A percentile compares a stretch with the other conserved stretches of the same genome.
Conservation (phyloP, 768 basidiomycete species). For the Trichaptum fuscoviolaceum region DNA sequence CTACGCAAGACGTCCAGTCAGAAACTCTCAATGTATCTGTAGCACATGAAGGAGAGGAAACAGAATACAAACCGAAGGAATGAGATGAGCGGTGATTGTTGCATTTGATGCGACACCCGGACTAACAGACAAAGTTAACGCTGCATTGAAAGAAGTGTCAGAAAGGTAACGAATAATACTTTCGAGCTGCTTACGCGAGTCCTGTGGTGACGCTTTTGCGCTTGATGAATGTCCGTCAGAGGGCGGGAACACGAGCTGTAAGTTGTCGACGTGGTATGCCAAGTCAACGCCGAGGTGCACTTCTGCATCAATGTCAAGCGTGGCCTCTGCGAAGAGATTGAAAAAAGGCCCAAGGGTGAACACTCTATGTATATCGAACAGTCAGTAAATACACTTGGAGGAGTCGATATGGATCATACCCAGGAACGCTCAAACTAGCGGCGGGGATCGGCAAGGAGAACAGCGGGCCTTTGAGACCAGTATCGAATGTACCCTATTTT, state of each 20-base stretch:
- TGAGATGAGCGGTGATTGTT: slow-evolving; percentile 41
- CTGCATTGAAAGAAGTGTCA: slow-evolving; percentile 17
- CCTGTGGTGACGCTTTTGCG: slow-evolving; percentile 28
- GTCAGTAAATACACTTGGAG: slow-evolving; percentile 32
- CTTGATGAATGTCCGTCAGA: slow-evolving; percentile 16
- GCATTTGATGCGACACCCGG: slow-evolving; percentile 37
- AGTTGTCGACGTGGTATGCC: slow-evolving; percentile 37
- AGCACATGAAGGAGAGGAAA: background rate
- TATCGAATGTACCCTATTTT: slow-evolving; percentile 33
- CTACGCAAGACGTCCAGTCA: slow-evolving; percentile 1
- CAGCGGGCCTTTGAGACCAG: slow-evolving; percentile 34
- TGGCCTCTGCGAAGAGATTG: slow-evolving; percentile 18
- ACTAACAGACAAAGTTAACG: slow-evolving; percentile 35
- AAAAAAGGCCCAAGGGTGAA: slow-evolving; percentile 37
- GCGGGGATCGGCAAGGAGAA: slow-evolving; percentile 39
- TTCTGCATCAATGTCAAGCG: slow-evolving; percentile 30
- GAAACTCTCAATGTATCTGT: slow-evolving; percentile 5
- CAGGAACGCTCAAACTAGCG: slow-evolving; percentile 38
- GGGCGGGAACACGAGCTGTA: slow-evolving; percentile 41
- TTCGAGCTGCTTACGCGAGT: slow-evolving; percentile 31
- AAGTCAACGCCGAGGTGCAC: slow-evolving; percentile 40
- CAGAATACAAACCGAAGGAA: slow-evolving; percentile 29
- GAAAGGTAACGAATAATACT: background rate
- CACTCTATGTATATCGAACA: slow-evolving; percentile 26
- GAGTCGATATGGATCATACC: slow-evolving; percentile 24